Evolutionary conservation across 768 basidiomycete genomes (phyloP).

Genomic region (Mycena kentingensis): DNA sequence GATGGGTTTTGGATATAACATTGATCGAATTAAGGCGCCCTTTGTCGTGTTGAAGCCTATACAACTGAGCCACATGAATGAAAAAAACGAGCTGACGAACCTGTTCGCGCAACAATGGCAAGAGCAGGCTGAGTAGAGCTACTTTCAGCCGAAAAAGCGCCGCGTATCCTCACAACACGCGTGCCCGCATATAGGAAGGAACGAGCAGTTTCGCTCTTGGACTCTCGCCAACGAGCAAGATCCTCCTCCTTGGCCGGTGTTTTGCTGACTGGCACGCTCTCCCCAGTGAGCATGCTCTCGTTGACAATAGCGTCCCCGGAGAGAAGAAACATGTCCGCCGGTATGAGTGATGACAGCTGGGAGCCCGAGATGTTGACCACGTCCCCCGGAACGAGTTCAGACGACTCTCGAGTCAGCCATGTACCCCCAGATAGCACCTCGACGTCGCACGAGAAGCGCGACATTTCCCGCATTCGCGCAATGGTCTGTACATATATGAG

Average conservation of each 20-base stretch:
- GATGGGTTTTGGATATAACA: conserved; percentile 98
- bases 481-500: conserved; percentile 79
- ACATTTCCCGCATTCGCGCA: conserved; percentile 94
- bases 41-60: conserved; percentile 95
- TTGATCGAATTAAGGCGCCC: conserved; percentile 91
- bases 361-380: conserved; percentile 85
- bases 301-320: conserved; percentile 98
- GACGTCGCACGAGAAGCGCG: conserved; percentile 80
- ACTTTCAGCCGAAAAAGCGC: conserved; percentile 54
- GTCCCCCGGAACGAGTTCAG: conserved; percentile 87
- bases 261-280: conserved; percentile 97
- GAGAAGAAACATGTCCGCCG: conserved; percentile 89
- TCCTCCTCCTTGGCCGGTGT: conserved; percentile 79
- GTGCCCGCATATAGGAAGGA: conserved; percentile 91
- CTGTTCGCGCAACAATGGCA: conserved; percentile 85
- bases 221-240: conserved; percentile 67
- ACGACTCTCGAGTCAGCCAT: conserved; percentile 75
- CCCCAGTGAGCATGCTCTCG: conserved; percentile 98
- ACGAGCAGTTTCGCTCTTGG: conserved; percentile 73
- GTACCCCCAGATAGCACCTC: conserved; percentile 65
- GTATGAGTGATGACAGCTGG: conserved; percentile 69
- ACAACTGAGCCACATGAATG: not conserved
- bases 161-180: conserved; percentile 83
- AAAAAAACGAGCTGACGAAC: conserved; percentile 38
- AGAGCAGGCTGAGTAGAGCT: conserved; percentile 62